Conservation (phyloP, 2,329 filamentous ascomycete genomes). For the Emmonsiellopsis sp. region DNA sequence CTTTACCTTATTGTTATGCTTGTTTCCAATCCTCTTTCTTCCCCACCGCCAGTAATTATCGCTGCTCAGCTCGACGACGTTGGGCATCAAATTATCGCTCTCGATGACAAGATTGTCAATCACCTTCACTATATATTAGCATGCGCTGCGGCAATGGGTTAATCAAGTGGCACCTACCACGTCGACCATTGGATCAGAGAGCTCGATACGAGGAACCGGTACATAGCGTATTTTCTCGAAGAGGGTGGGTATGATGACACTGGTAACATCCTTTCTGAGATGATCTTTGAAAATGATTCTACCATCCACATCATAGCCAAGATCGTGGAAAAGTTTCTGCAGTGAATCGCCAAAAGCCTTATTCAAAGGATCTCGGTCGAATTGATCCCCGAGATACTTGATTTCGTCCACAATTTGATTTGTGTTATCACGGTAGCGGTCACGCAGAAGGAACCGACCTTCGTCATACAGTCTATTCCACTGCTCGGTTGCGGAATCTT, state of each 20-base stretch:
- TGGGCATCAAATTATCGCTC: constrained; percentile 93
- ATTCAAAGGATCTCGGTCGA: constrained; percentile 82
- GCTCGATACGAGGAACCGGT: constrained; percentile 89
- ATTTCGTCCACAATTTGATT: constrained; percentile 80
- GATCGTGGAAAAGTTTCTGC: constrained; percentile 77
- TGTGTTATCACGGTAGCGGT: constrained; percentile 79
- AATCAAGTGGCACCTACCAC: constrained; percentile 36
- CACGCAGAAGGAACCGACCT: constrained; percentile 75
- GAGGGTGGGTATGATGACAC: constrained; percentile 73
- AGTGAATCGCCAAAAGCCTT: constrained; percentile 65
- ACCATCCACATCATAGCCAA: constrained; percentile 80
- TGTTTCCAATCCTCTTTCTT: constrained; percentile 75
- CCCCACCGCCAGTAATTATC: constrained; percentile 96
- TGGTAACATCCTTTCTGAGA: constrained; percentile 76
- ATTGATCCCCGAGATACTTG: constrained; percentile 83
- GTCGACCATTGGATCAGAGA: constrained; percentile 74
- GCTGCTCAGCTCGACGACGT: constrained; percentile 75
- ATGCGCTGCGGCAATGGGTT: background rate
- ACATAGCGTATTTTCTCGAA: constrained; percentile 85
- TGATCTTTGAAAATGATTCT: constrained; percentile 89
- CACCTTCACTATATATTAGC: constrained; percentile 32
- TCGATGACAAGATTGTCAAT: constrained; percentile 94
- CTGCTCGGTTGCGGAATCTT: constrained; percentile 67
- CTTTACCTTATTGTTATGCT: constrained; percentile 64
- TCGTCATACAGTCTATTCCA: constrained; percentile 81